These are phyloP conservation scores for Rhodamnia rubescens DNA, from an alignment of 345 rosid species.

Conservation along the genomic window DNA sequence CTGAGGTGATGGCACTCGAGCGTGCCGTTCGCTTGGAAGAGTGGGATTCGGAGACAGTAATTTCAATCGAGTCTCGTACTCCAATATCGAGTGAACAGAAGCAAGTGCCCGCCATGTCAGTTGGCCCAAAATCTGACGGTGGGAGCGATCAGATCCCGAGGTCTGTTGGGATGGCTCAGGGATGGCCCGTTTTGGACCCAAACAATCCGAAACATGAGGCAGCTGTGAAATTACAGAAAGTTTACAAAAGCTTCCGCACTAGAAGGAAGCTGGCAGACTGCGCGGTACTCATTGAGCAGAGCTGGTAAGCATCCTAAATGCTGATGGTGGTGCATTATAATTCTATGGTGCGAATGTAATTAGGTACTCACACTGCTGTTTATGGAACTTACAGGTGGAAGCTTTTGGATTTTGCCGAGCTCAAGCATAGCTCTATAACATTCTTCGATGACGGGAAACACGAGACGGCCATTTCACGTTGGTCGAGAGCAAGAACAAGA, in stretches of 20 bases:
- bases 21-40: constrained; percentile 55
- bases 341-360: neutral
- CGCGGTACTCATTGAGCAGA: constrained; percentile 75
- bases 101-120: neutral
- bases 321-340: neutral
- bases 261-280: constrained; percentile 96
- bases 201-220: constrained; percentile 57
- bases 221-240: constrained; percentile 82
- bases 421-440: constrained; percentile 79
- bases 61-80: constrained; percentile 18
- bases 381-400: constrained; percentile 55
- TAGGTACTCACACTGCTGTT: constrained; percentile 3
- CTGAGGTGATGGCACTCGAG: constrained; percentile 55
- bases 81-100: neutral
- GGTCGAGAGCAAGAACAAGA: constrained; percentile 92
- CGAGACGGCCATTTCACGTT: constrained; percentile 85
- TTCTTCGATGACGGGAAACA: constrained; percentile 83
- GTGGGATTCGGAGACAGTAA: constrained; percentile 31
- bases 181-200: constrained; percentile 35
- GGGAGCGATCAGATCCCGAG: constrained; percentile 2
- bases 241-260: constrained; percentile 88
- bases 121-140: neutral
- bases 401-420: constrained; percentile 75
- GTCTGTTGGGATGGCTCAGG: constrained; percentile 7
- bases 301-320: constrained; percentile 43